Conservation (phyloP, 106 monocot genomes). For the Acorus gramineus region DNA sequence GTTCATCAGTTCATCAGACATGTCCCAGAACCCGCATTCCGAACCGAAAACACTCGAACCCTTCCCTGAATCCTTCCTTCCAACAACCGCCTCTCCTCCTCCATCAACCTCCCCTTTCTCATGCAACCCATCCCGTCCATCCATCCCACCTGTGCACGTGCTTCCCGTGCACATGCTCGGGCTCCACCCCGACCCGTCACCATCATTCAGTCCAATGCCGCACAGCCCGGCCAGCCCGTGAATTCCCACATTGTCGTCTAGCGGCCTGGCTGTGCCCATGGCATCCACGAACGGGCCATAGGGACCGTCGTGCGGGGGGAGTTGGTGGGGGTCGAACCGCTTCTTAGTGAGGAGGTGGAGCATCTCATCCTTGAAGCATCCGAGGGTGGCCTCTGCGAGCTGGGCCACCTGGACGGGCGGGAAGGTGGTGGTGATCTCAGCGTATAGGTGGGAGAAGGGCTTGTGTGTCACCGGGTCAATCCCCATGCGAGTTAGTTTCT, state of each 20-base stretch:
- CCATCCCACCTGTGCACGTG: conserved; percentile 23
- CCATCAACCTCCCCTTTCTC: conserved; percentile 19
- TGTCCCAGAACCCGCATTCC: conserved; percentile 76
- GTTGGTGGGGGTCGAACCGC: conserved; percentile 21
- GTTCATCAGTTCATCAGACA: conserved; percentile 75
- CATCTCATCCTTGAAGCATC: conserved; percentile 99
- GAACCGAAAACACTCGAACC: conserved; percentile 25
- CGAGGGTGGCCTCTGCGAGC: conserved; percentile 94
- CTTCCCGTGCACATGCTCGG: conserved; percentile 42
- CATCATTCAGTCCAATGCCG: conserved; percentile 13
- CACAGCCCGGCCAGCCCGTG: conserved; percentile 14
- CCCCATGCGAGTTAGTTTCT: conserved; percentile 89
- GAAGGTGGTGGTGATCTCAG: conserved; percentile 89
- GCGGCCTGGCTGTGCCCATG: not conserved
- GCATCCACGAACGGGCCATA: not conserved
- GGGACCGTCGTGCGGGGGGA: not conserved
- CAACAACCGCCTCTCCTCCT: conserved; percentile 21
- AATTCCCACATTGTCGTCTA: no score
- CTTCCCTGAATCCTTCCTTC: conserved; percentile 12
- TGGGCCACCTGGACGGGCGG: conserved; percentile 82
- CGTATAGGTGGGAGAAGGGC: conserved; percentile 94
- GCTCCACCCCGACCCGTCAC: conserved; percentile 40
- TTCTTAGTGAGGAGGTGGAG: conserved; percentile 90
- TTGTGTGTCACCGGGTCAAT: conserved; percentile 98
- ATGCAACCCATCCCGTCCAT: conserved; percentile 5